Evolutionary conservation across 2,329 filamentous ascomycete genomes (phyloP), one percentile per base, ranked within the genome.

Genomic region (Cladorrhinum sp.): DNA sequence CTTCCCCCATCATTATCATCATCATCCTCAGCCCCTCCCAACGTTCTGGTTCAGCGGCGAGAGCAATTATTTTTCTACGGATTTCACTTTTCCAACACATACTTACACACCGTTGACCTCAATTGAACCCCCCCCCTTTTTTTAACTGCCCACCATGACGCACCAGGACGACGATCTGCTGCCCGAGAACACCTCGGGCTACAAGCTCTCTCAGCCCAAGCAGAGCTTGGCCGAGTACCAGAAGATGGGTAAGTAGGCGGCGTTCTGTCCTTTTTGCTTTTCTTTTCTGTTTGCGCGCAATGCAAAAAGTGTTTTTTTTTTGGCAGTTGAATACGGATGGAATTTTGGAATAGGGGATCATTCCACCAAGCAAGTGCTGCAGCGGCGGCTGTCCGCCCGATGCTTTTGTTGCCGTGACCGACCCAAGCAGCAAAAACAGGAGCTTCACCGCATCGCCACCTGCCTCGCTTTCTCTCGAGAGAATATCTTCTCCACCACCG

Each of bases 121-220:
- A 60, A 56, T 52, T 53, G 23, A 24, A n/a, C n/a, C n/a, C n/a
- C n/a, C n/a, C n/a, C 41, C 38, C 27, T 53, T 55, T 50, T 59
- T 62, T 52, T 27, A 62, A 32, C 60, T 64, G 58, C 62, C 68
- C 76, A 81, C 70, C 70, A 91, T 91, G 88, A 81, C 87, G 70
- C 81, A 88, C 66, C 81, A 88, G 66, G 84, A 91, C 12, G 92
- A 96, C 64, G 93, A 98, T 72, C 86, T 93, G 68, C 82, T 90
- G 76, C 89, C 92, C 66, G 90, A 95, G 80, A 85, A 89, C 79
- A 97, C 93, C 67, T 88, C 93, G 79, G 93, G 93, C 75, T 98
- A 97, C 88, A 97, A 96, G 86, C 90, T 97, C 74, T 93, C 92
- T 68, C 92, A 97, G 85, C 84, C 84, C 65, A 97, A 97, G 88